Evolutionary conservation across 306 rosid species (phyloP).

Genomic region (Lupinus albus): DNA sequence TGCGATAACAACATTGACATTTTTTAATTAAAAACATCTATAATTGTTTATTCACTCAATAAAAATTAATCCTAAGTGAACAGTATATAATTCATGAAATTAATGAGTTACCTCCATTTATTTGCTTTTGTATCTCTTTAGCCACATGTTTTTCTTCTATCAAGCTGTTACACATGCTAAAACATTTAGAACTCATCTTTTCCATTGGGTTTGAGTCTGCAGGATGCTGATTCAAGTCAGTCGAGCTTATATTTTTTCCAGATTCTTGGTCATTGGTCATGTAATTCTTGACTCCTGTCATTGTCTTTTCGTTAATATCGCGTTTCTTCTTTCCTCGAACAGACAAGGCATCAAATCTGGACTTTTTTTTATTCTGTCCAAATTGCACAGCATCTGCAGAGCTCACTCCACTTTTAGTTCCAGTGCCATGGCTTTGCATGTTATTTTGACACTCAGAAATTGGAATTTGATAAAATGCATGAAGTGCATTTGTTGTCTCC

Average conservation of each 20-base stretch:
- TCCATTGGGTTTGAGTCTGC: constrained; percentile 46
- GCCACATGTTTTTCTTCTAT: constrained; percentile 48
- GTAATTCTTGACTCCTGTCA: constrained; percentile 45
- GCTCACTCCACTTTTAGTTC: constrained; percentile 45
- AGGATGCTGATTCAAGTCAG: constrained; percentile 51
- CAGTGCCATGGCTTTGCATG: constrained; percentile 47
- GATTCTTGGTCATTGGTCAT: constrained; percentile 45
- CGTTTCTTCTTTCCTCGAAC: constrained; percentile 57
- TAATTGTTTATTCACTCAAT: constrained; percentile 12
- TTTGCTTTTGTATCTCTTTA: constrained; percentile 52
- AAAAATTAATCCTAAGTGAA: constrained; percentile 21
- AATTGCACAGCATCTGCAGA: constrained; percentile 40
- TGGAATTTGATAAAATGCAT: constrained; percentile 60
- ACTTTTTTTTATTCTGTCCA: constrained; percentile 45
- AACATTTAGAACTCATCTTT: constrained; percentile 47
- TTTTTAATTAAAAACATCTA: constrained; percentile 12
- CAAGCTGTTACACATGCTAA: constrained; percentile 42
- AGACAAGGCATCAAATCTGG: constrained; percentile 41
- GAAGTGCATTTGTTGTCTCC: constrained; percentile 64
- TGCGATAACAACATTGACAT: constrained; percentile 14
- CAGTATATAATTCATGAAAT: constrained; percentile 23
- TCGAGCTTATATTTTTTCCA: constrained; percentile 48
- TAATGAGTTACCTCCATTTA: constrained; percentile 53
- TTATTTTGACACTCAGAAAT: constrained; percentile 52
- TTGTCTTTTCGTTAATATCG: constrained; percentile 46